Conservation (phyloP, 2,329 filamentous ascomycete species). For the Curvularia hawaiiensis region DNA sequence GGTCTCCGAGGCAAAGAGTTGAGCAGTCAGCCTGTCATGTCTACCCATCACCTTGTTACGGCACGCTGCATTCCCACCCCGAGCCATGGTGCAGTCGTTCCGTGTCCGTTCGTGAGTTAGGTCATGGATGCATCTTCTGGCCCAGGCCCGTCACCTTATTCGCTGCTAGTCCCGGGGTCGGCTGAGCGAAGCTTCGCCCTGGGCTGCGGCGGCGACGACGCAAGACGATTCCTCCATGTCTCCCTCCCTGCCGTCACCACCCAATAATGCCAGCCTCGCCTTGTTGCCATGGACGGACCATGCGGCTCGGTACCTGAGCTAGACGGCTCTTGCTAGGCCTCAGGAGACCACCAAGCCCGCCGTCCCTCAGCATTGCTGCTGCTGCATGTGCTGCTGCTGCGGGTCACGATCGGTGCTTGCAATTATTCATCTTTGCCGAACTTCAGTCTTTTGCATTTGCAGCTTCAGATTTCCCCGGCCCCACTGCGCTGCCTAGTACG, state of each 20-base stretch:
- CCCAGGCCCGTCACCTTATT: constrained; percentile 29
- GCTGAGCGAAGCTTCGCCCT: constrained; percentile 29
- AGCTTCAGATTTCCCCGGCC: constrained; percentile 35
- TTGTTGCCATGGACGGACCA: constrained; percentile 36
- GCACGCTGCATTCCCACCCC: constrained; percentile 21
- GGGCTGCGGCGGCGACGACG: constrained; percentile 27
- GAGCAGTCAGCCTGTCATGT: constrained; percentile 23
- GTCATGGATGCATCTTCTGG: constrained; percentile 27
- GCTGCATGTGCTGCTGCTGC: constrained; percentile 23
- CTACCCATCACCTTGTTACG: constrained; percentile 27
- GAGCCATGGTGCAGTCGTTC: constrained; percentile 29
- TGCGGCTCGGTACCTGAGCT: constrained; percentile 43
- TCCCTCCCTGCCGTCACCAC: constrained; percentile 39
- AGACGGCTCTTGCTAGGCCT: constrained; percentile 26
- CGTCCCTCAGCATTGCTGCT: background rate
- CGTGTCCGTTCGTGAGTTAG: constrained; percentile 36
- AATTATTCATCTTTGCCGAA: constrained; percentile 37
- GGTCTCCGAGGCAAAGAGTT: constrained; percentile 20
- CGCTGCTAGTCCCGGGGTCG: constrained; percentile 21
- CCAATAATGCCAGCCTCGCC: constrained; percentile 41
- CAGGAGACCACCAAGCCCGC: constrained; percentile 17
- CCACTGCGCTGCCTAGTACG: constrained; percentile 37
- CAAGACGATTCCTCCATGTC: constrained; percentile 30
- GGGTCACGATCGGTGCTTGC: constrained; percentile 40
- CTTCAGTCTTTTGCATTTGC: constrained; percentile 34